A percentile compares a stretch with the other conserved stretches of the same genome.
Conservation (phyloP, 768 basidiomycete genomes). For the Roridomyces roridus region DNA sequence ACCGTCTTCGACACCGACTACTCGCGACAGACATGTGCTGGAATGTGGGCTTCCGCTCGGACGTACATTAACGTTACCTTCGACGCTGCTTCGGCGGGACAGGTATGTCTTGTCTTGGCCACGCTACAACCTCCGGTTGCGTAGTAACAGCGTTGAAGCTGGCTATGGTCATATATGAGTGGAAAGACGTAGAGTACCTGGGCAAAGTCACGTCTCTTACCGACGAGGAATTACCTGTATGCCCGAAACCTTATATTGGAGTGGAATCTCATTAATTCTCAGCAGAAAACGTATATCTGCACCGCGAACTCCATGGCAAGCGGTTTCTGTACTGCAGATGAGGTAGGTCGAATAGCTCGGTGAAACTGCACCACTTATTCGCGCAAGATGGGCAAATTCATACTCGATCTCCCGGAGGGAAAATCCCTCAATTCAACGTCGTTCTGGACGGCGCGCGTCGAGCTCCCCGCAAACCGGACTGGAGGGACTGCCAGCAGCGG, state of each 20-base stretch:
- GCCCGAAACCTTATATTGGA: slow-evolving; percentile 27
- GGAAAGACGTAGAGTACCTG: slow-evolving; percentile 85
- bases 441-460: slow-evolving; percentile 87
- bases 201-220: slow-evolving; percentile 68
- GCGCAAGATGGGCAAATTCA: slow-evolving; percentile 79
- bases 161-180: slow-evolving; percentile 85
- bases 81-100: slow-evolving; percentile 77
- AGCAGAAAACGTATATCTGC: slow-evolving; percentile 94
- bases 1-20: slow-evolving; percentile 53
- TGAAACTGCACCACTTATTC: too few species aligned
- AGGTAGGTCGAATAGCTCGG: slow-evolving; percentile 31
- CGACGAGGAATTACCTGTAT: slow-evolving; percentile 69
- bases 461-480: slow-evolving; percentile 54
- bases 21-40: slow-evolving; percentile 90
- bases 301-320: slow-evolving; percentile 78
- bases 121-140: not conserved
- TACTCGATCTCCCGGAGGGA: slow-evolving; percentile 73
- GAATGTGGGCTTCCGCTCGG: slow-evolving; percentile 85
- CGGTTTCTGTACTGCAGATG: slow-evolving; percentile 68
- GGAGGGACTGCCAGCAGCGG: slow-evolving; percentile 30
- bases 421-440: slow-evolving; percentile 72
- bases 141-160: too few species aligned
- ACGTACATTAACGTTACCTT: slow-evolving; percentile 92
- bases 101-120: slow-evolving; percentile 71
- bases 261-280: slow-evolving; percentile 9